Conservation (phyloP, 768 basidiomycete species). For the Chalciporus pseudorubinellus region DNA sequence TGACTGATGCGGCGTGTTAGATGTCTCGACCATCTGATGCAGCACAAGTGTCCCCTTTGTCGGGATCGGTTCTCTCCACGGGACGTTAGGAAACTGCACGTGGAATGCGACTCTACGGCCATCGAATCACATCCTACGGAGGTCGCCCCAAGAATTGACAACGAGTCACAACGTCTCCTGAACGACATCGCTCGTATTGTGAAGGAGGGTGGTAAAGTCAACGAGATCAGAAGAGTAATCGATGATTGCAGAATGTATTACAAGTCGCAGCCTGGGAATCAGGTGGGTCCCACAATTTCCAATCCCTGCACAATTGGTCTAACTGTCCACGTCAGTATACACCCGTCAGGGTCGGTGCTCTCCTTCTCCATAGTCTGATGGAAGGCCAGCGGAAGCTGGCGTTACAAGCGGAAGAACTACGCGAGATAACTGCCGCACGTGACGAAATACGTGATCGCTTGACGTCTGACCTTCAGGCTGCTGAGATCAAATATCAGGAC, state of each 20-base stretch:
- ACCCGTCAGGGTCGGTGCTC: slow-evolving; percentile 48
- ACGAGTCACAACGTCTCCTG: slow-evolving; percentile 52
- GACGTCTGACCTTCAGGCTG: slow-evolving; percentile 36
- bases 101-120: slow-evolving; percentile 42
- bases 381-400: slow-evolving; percentile 45
- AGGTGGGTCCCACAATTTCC: slow-evolving; percentile 32
- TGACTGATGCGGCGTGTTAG: slow-evolving; percentile 33
- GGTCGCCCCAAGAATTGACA: slow-evolving; percentile 30
- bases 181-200: slow-evolving; percentile 52
- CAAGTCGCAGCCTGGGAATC: slow-evolving; percentile 41
- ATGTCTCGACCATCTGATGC: slow-evolving; percentile 52
- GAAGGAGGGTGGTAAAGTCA: slow-evolving; percentile 53
- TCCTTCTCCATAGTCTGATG: slow-evolving; percentile 50
- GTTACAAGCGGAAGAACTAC: slow-evolving; percentile 33
- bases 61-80: slow-evolving; percentile 48
- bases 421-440: slow-evolving; percentile 32
- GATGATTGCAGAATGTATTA: slow-evolving; percentile 51
- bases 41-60: slow-evolving; percentile 61
- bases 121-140: slow-evolving; percentile 19
- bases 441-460: slow-evolving; percentile 31
- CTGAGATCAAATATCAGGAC: slow-evolving; percentile 41
- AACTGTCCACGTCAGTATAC: slow-evolving; percentile 37
- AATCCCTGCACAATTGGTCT: slow-evolving; percentile 3
- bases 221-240: slow-evolving; percentile 48
- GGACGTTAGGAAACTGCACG: slow-evolving; percentile 54